Conservation (phyloP, 805 yeast species). For the Wickerhamiella occidentalis region DNA sequence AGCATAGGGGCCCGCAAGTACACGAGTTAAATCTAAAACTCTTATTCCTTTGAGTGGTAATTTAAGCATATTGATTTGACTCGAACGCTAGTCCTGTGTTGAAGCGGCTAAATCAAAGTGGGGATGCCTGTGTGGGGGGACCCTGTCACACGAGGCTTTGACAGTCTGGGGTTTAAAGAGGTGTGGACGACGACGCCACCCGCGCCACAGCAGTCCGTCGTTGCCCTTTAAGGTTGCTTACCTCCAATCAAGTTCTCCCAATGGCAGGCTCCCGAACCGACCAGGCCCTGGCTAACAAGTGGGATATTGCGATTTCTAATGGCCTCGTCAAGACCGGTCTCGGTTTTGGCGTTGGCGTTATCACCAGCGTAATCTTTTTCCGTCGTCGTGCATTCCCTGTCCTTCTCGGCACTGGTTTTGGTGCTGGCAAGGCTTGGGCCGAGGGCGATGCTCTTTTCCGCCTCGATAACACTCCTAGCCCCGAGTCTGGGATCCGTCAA, state of each 20-base stretch:
- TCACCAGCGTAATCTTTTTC: constrained; percentile 79
- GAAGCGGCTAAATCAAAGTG: not conserved
- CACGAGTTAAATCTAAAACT: constrained; percentile 32
- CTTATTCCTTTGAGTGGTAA: constrained; percentile 28
- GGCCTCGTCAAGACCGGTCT: constrained; percentile 88
- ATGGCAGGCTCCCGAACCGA: constrained; percentile 14
- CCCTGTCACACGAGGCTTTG: no score
- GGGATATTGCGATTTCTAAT: constrained; percentile 96
- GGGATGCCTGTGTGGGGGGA: no score
- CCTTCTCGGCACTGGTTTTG: constrained; percentile 95
- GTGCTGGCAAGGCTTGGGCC: constrained; percentile 93
- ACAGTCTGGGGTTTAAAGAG: no score
- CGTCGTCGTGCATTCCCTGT: constrained; percentile 95
- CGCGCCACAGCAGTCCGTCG: no score
- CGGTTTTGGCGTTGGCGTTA: constrained; percentile 94
- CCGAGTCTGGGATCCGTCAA: constrained; percentile 25
- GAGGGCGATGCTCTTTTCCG: constrained; percentile 98
- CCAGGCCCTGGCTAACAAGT: constrained; percentile 30
- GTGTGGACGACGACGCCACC: no score
- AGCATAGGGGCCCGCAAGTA: constrained; percentile 34
- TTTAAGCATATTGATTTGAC: not conserved
- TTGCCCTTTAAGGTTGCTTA: constrained; percentile 1
- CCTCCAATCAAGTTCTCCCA: constrained; percentile 7
- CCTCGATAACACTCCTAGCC: constrained; percentile 12
- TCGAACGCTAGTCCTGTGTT: no score